Evolutionary conservation across 139 green algal genomes (phyloP), one percentile per base, ranked within the genome.

Genomic region (Closterium sp.): DNA sequence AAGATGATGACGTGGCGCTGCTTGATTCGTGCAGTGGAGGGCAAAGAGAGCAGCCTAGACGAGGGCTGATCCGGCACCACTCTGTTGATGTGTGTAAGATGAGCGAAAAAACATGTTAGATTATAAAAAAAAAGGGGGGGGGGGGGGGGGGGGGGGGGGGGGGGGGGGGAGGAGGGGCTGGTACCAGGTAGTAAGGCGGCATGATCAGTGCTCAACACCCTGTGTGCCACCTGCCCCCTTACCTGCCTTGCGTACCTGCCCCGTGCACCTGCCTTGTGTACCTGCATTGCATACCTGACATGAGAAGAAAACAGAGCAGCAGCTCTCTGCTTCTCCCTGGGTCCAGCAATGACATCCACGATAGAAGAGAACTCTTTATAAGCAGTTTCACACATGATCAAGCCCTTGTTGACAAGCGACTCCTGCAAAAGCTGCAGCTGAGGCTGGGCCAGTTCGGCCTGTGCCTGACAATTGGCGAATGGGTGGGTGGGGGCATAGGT

Each of bases 1-100:
- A 89, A 89, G 86, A 89, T 89, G 86, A 89, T 38, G 31, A 89
- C 17, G 31, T 89, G 86, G 31, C 86, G 31, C 86, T 89, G 86
- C 86, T 89, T 89, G 86, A 89, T 89, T 38, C 31, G 31, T 22
- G 31, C 86, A 34, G 86, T 89, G 31, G 31, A 27, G 19, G 86
- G 86, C 31, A 89, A 11, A 62, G 86, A 89, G 86, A 89, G 86
- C 9, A 89, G 31, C 7, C 86, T 9, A 24, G 9, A 24, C 1
- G 86, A 89, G 19, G 86, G 86, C 31, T 38, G 31, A 89, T 89
- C 50, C 17, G 50, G 50, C 50, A 73, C 50, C 50, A 73, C 50
- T 73, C 50, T 73, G 50, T 62, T 11, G 17, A 4, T 22, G 50
- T 6, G 13, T 9, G 17, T 73, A 73, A 73, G 13, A 73, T 73